Conservation (phyloP, 2,329 filamentous ascomycete species). For the Pseudogymnoascus sp. region DNA sequence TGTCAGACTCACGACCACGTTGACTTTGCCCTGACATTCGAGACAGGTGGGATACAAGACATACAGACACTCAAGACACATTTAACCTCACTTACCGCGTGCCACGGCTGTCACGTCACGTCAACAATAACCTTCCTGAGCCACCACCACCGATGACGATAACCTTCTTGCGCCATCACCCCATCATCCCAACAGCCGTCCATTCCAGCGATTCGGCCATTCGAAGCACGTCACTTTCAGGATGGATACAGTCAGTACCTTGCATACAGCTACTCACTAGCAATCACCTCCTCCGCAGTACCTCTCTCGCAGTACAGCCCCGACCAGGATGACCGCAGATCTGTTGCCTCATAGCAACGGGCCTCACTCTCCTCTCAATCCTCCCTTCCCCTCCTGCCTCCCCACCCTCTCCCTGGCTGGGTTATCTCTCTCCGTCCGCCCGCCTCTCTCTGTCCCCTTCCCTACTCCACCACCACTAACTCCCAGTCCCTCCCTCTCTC, state of each 20-base stretch:
- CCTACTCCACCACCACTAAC: neutral
- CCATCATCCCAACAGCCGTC: neutral
- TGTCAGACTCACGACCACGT: neutral
- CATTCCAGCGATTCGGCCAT: neutral
- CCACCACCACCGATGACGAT: neutral
- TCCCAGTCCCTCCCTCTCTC: neutral
- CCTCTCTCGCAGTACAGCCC: neutral
- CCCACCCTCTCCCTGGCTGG: neutral
- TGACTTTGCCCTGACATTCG: neutral
- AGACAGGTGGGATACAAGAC: neutral
- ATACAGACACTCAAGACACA: neutral
- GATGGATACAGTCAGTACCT: neutral
- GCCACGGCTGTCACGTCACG: neutral
- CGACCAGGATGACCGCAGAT: neutral
- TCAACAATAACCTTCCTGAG: neutral
- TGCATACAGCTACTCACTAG: neutral
- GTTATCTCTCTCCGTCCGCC: neutral
- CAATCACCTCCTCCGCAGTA: neutral
- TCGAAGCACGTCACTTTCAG: neutral
- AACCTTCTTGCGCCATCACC: neutral
- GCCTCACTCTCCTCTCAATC: neutral
- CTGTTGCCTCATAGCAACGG: slow-evolving; percentile 2
- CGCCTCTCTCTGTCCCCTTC: neutral
- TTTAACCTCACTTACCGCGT: neutral
- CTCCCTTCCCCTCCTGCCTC: neutral